phyloP scores from a whole-genome alignment of 2,329 filamentous ascomycete species.

The Alternaria gansuensis region DNA sequence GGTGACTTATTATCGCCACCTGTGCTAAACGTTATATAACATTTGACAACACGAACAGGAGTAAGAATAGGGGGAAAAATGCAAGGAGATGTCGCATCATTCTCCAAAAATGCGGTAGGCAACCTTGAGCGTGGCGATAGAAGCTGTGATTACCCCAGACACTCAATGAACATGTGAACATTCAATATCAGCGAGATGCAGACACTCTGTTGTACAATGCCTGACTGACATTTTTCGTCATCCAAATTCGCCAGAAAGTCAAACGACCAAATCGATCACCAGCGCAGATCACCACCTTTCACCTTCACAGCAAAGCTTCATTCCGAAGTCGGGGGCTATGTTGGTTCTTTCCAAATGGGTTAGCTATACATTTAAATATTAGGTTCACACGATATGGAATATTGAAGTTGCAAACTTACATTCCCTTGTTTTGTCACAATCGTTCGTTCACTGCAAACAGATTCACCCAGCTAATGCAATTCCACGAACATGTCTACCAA shows the following conservation, averaged over 20 bases:
- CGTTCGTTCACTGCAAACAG: constrained; percentile 8
- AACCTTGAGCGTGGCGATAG: constrained; percentile 73
- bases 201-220: background rate
- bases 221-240: background rate
- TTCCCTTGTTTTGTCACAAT: constrained; percentile 5
- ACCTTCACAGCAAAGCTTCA: background rate
- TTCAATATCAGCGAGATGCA: background rate
- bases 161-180: background rate
- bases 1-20: constrained; percentile 14
- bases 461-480: constrained; percentile 1
- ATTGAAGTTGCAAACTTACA: constrained; percentile 12
- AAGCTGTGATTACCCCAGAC: constrained; percentile 39
- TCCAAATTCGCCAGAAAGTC: background rate
- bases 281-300: background rate
- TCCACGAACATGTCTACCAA: constrained; percentile 1
- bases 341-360: background rate
- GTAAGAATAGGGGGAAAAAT: constrained; percentile 60
- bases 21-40: constrained; percentile 66
- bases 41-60: constrained; percentile 66
- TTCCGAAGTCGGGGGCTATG: background rate
- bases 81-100: constrained; percentile 58
- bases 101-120: constrained; percentile 63
- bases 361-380: background rate
- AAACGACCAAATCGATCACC: background rate
- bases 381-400: background rate